These are phyloP conservation scores for Mucor lusitanicus DNA, from an alignment of 371 early-diverging fungal species.

Conservation along the genomic window DNA sequence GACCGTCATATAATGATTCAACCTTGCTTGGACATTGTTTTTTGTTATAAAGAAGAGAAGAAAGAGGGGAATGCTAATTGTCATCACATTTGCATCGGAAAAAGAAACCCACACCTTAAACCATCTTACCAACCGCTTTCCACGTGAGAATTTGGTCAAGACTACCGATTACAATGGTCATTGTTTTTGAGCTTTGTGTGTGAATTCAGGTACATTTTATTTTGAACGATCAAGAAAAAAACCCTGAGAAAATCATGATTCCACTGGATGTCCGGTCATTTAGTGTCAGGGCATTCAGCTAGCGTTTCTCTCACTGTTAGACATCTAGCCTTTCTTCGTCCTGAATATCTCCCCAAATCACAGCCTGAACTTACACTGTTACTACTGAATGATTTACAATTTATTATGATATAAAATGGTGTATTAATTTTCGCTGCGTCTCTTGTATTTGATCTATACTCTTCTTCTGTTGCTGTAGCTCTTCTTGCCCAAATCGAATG, in stretches of 20 bases:
- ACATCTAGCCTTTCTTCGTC: not conserved
- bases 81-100: not conserved
- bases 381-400: not conserved
- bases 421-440: not conserved
- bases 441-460: not conserved
- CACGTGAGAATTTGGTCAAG: not conserved
- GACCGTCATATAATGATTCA: not conserved
- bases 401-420: not conserved
- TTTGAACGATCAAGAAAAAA: not conserved
- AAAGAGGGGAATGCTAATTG: not conserved
- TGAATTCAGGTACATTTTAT: not conserved
- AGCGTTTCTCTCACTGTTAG: not conserved
- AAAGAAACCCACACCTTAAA: not conserved
- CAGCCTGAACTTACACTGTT: not conserved
- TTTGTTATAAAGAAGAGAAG: not conserved
- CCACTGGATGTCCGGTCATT: not conserved
- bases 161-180: not conserved
- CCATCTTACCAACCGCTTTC: not conserved
- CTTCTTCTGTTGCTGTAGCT: slow-evolving; percentile 51
- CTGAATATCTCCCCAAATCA: not conserved
- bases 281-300: not conserved
- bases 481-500: slow-evolving; percentile 96
- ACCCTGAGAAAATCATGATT: not conserved
- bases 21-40: slow-evolving; percentile 8
- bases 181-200: not conserved